Percentiles rank a stretch among this genome's conserved stretches.
These are phyloP conservation scores for Penicillium glabrum DNA, from an alignment of 2,329 filamentous ascomycete species.

Conservation along the genomic window DNA sequence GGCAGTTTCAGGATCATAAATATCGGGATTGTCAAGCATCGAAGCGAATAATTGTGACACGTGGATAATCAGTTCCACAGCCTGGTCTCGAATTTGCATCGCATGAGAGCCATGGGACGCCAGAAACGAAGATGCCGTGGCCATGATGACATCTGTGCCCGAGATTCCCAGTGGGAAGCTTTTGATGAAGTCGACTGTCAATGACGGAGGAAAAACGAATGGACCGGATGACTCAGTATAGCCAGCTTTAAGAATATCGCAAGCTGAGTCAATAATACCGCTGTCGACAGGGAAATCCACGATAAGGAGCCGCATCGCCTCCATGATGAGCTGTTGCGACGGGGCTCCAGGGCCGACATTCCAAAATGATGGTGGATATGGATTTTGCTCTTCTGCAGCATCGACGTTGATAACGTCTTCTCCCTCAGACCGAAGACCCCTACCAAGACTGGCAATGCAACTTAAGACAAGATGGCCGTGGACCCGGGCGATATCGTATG, in stretches of 20 bases:
- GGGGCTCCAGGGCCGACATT: slow-evolving; percentile 31
- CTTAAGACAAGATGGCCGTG: slow-evolving; percentile 38
- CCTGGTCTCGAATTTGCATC: slow-evolving; percentile 34
- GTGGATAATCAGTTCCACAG: slow-evolving; percentile 38
- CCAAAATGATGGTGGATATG: slow-evolving; percentile 40
- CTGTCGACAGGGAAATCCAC: slow-evolving; percentile 41
- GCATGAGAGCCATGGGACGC: slow-evolving; percentile 42
- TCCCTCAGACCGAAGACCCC: slow-evolving; percentile 37
- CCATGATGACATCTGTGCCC: slow-evolving; percentile 46
- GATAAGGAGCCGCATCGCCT: slow-evolving; percentile 42
- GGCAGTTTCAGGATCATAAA: slow-evolving; percentile 43
- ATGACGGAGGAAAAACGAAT: slow-evolving; percentile 44
- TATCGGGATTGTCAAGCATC: slow-evolving; percentile 35
- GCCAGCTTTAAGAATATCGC: slow-evolving; percentile 47
- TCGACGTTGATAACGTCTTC: slow-evolving; percentile 39
- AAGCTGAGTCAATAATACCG: slow-evolving; percentile 46
- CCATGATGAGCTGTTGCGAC: slow-evolving; percentile 38
- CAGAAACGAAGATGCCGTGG: slow-evolving; percentile 47
- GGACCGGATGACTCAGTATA: slow-evolving; percentile 46
- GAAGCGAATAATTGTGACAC: slow-evolving; percentile 40
- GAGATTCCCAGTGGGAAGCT: slow-evolving; percentile 40
- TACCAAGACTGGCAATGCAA: slow-evolving; percentile 44
- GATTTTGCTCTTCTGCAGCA: slow-evolving; percentile 19
- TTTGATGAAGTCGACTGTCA: slow-evolving; percentile 44
- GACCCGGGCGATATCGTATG: slow-evolving; percentile 34